Conservation (phyloP, 768 basidiomycete genomes). For the Nevesoporus exiguus region DNA sequence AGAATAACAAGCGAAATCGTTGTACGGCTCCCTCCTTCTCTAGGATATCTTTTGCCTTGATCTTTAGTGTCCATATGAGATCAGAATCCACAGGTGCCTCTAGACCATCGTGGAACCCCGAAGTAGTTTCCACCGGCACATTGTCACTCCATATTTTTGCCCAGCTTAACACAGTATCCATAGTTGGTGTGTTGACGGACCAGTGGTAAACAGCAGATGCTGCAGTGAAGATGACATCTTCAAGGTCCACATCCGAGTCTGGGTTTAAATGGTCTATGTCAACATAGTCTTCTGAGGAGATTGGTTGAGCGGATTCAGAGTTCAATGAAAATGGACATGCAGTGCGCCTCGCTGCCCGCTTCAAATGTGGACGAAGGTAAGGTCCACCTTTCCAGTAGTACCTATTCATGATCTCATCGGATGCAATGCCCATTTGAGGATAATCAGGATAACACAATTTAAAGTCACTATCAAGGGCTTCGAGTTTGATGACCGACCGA, state of each 20-base stretch:
- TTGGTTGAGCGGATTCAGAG: neutral
- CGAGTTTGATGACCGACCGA: neutral
- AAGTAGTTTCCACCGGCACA: no score
- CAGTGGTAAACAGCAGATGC: neutral
- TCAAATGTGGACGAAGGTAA: neutral
- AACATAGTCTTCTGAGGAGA: no score
- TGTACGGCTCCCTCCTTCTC: neutral
- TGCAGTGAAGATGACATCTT: neutral
- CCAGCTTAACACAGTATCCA: neutral
- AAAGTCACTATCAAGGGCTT: neutral
- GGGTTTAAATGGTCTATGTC: neutral
- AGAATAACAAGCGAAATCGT: neutral
- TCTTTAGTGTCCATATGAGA: no score
- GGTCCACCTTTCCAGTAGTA: neutral
- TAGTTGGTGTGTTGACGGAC: neutral
- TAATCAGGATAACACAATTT: neutral
- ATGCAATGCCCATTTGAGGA: neutral
- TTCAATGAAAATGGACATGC: neutral
- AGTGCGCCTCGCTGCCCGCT: neutral
- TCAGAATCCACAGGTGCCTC: no score
- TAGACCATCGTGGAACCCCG: no score
- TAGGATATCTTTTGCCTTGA: no score
- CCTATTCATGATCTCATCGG: neutral
- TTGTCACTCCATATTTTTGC: neutral
- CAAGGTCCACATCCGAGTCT: neutral